Evolutionary conservation across 306 rosid genomes (phyloP).

Genomic region (Cucumis cinereus): DNA sequence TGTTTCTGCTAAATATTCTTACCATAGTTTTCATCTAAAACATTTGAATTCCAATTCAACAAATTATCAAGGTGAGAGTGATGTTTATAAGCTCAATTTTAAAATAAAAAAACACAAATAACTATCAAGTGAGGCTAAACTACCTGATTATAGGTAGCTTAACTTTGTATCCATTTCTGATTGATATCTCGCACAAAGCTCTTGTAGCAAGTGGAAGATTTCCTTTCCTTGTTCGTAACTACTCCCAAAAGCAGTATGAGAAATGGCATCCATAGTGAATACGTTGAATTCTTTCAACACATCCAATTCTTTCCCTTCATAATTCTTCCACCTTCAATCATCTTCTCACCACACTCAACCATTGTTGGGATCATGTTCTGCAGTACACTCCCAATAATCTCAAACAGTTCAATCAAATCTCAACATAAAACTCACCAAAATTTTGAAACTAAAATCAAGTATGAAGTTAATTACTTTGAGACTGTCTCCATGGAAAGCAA

Average conservation of each 20-base stretch:
- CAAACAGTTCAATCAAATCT: neutral
- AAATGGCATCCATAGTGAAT: neutral
- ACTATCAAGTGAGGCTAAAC: neutral
- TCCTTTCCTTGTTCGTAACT: neutral
- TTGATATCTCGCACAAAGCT: neutral
- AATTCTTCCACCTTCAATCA: neutral
- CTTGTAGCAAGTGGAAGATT: neutral
- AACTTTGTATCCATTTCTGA: neutral
- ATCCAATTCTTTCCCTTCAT: neutral
- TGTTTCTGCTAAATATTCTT: too few species aligned
- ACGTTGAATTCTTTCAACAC: neutral
- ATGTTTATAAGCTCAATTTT: too few species aligned
- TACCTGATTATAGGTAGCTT: neutral
- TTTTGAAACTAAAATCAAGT: neutral
- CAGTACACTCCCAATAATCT: neutral
- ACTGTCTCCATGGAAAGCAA: constrained; percentile 29
- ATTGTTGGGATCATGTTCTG: constrained; percentile 1
- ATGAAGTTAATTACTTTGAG: constrained; percentile 13
- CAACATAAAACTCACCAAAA: too few species aligned
- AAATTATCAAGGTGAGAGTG: too few species aligned
- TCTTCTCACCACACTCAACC: neutral
- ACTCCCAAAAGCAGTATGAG: constrained; percentile 6
- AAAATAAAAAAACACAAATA: too few species aligned
- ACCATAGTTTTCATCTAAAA: too few species aligned
- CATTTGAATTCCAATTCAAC: too few species aligned